These are phyloP conservation scores for Avena insularis DNA, from an alignment of 176 grass and related monocot genomes.

Conservation along the genomic window DNA sequence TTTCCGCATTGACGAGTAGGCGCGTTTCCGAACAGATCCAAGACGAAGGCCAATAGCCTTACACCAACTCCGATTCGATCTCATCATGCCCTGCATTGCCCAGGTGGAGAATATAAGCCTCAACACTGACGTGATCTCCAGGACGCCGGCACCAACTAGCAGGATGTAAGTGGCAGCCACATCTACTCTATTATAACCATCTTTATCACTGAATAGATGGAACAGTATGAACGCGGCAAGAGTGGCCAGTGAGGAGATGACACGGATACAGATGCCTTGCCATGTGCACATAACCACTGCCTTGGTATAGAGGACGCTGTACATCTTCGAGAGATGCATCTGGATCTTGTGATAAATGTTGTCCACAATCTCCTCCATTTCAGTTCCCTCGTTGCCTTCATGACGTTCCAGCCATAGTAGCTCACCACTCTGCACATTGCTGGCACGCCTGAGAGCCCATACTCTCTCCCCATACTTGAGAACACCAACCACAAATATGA, in stretches of 20 bases:
- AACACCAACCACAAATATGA: neutral
- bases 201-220: neutral
- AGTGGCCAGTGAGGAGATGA: neutral
- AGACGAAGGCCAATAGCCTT: too few relatives aligned
- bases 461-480: neutral
- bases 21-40: too few relatives aligned
- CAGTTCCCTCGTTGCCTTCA: neutral
- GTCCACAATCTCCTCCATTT: neutral
- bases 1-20: too few relatives aligned
- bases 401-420: neutral
- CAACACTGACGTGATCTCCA: neutral
- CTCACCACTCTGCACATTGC: neutral
- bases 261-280: neutral
- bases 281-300: neutral
- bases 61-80: too few relatives aligned
- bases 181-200: neutral
- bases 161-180: neutral
- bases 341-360: neutral
- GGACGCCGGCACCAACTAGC: neutral
- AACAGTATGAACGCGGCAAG: neutral
- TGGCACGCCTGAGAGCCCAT: too few relatives aligned
- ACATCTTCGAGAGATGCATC: neutral
- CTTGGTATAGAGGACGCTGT: neutral
- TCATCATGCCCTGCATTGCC: too few relatives aligned
- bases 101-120: neutral